Conservation (phyloP, 768 basidiomycete species). For the Amanita fuliginea region DNA sequence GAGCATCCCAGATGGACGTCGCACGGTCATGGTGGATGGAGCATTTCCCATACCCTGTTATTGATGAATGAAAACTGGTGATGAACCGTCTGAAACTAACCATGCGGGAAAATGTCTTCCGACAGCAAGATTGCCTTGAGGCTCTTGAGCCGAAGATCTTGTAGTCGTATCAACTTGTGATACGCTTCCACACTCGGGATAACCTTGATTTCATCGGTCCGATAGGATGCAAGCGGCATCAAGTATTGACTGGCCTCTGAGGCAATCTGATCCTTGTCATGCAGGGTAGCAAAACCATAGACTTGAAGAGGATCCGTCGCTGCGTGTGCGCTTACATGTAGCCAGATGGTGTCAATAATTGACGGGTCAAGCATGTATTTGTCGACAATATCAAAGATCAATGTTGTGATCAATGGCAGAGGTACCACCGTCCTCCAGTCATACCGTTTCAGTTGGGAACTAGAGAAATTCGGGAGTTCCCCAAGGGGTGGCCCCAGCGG, state of each 20-base stretch:
- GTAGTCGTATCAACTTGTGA: conserved; percentile 51
- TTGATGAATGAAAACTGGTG: neutral
- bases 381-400: conserved; percentile 48
- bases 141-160: conserved; percentile 41
- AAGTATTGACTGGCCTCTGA: conserved; percentile 49
- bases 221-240: conserved; percentile 46
- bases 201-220: conserved; percentile 33
- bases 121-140: conserved; percentile 39
- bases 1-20: conserved; percentile 37
- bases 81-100: conserved; percentile 17
- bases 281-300: conserved; percentile 42
- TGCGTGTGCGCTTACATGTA: conserved; percentile 46
- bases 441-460: conserved; percentile 21
- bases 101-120: conserved; percentile 64
- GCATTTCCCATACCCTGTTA: conserved; percentile 49
- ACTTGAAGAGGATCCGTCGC: conserved; percentile 41
- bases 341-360: conserved; percentile 29
- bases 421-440: conserved; percentile 44
- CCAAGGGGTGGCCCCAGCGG: conserved; percentile 37
- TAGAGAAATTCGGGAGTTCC: conserved; percentile 15
- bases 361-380: conserved; percentile 49
- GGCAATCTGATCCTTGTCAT: conserved; percentile 35
- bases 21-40: conserved; percentile 36
- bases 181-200: conserved; percentile 53
- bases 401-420: conserved; percentile 44